Evolutionary conservation across 2,329 filamentous ascomycete genomes (phyloP).

Genomic region (Epichloe hybrida): DNA sequence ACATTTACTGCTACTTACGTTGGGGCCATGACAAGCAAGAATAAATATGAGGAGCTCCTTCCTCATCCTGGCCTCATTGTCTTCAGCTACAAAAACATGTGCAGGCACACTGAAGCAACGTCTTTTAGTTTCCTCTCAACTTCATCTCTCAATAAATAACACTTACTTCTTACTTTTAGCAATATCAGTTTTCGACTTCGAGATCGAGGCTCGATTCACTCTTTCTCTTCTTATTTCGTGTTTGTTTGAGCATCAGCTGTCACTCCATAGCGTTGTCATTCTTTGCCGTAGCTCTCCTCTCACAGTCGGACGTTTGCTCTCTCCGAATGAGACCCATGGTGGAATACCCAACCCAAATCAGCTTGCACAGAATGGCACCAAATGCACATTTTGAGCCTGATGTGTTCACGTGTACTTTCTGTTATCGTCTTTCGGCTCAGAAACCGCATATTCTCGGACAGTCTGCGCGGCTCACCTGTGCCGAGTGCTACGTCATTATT

Average conservation of each 20-base stretch:
- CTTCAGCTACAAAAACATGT: neutral
- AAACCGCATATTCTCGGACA: constrained; percentile 29
- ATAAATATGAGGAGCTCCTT: neutral
- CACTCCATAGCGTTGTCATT: neutral
- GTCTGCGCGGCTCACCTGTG: constrained; percentile 35
- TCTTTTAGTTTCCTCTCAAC: neutral
- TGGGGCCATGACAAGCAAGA: neutral
- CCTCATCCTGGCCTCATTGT: neutral
- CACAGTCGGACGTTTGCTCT: no score
- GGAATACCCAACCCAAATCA: neutral
- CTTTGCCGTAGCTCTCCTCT: neutral
- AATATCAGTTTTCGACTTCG: no score
- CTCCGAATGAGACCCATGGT: neutral
- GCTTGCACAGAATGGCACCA: neutral
- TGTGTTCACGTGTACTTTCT: constrained; percentile 42
- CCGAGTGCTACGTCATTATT: constrained; percentile 31
- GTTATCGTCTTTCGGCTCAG: constrained; percentile 28
- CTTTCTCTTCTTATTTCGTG: neutral
- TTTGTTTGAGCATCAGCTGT: neutral
- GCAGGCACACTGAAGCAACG: neutral
- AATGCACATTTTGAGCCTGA: neutral
- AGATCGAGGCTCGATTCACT: neutral
- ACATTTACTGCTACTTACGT: neutral
- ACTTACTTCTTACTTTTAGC: neutral
- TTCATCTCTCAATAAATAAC: no score